Evolutionary conservation across 2,329 filamentous ascomycete genomes (phyloP).

Genomic region (Pyricularia sp.): DNA sequence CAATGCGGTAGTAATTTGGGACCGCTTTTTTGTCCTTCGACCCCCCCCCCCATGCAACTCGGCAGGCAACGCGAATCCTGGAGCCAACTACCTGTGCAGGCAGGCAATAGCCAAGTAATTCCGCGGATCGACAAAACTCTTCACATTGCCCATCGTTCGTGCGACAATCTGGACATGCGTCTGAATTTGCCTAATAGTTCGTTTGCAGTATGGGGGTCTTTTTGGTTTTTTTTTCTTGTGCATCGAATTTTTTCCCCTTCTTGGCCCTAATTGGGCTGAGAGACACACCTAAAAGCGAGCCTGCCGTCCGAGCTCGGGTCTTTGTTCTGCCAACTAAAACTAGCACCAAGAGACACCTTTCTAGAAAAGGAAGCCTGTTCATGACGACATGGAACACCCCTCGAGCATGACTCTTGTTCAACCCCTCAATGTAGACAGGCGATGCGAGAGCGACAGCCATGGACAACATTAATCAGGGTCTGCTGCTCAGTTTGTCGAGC

Average conservation of each 20-base stretch:
- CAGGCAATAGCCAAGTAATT: not conserved
- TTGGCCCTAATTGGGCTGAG: not conserved
- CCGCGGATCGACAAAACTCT: not conserved
- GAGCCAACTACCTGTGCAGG: not conserved
- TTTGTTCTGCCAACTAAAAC: not conserved
- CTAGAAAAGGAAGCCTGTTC: constrained; percentile 1
- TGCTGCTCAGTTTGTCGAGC: not conserved
- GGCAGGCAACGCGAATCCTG: not conserved
- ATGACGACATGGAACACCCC: constrained; percentile 1
- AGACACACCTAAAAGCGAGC: not conserved
- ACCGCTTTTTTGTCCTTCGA: not conserved
- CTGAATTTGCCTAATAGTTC: not conserved
- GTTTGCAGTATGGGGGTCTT: not conserved
- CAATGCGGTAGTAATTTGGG: not conserved
- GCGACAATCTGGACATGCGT: not conserved
- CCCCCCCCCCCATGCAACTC: not conserved
- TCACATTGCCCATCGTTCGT: not conserved
- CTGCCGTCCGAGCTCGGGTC: not conserved
- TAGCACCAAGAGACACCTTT: not conserved
- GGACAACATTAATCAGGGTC: not conserved
- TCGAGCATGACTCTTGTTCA: constrained; percentile 1
- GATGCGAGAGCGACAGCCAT: not conserved
- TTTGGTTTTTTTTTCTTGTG: not conserved
- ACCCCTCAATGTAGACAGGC: not conserved
- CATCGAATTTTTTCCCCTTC: not conserved